phyloP scores from a whole-genome alignment of 169 alveolate genomes.

The Amoebophrya sp. region DNA sequence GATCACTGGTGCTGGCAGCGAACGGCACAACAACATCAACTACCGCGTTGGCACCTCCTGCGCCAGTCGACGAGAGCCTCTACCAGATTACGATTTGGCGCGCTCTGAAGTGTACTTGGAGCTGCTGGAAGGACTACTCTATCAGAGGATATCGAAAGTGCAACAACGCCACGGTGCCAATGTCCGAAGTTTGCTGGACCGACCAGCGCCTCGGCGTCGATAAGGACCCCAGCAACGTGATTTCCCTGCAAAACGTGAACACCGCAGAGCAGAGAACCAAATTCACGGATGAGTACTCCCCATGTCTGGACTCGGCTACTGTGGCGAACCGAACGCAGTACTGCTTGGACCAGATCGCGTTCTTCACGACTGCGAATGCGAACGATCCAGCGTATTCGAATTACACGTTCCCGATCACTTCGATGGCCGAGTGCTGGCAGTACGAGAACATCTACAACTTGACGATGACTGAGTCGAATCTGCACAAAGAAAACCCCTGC shows the following conservation, averaged over 20 bases:
- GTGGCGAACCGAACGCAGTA: background rate
- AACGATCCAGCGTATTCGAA: background rate
- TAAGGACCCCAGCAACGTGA: background rate
- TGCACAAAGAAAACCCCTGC: background rate
- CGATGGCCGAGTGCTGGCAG: background rate
- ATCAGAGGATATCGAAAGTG: background rate
- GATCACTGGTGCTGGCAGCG: background rate
- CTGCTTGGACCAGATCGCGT: background rate
- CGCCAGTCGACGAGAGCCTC: background rate
- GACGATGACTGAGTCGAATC: background rate
- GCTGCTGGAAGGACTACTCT: background rate
- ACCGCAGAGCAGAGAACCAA: background rate
- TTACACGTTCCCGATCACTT: background rate
- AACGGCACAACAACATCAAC: background rate
- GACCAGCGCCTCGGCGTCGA: background rate
- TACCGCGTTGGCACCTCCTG: background rate
- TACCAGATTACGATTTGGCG: constrained; percentile 14
- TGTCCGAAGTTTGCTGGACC: background rate
- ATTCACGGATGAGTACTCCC: background rate
- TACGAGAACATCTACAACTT: background rate
- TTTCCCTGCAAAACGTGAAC: background rate
- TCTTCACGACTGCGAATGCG: background rate
- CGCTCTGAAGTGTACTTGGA: background rate
- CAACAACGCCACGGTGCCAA: background rate
- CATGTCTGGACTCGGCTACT: background rate